A percentile compares a stretch with the other conserved stretches of the same genome.
Conservation (phyloP, 2,329 filamentous ascomycete species). For the Grosmannia clavigera region DNA sequence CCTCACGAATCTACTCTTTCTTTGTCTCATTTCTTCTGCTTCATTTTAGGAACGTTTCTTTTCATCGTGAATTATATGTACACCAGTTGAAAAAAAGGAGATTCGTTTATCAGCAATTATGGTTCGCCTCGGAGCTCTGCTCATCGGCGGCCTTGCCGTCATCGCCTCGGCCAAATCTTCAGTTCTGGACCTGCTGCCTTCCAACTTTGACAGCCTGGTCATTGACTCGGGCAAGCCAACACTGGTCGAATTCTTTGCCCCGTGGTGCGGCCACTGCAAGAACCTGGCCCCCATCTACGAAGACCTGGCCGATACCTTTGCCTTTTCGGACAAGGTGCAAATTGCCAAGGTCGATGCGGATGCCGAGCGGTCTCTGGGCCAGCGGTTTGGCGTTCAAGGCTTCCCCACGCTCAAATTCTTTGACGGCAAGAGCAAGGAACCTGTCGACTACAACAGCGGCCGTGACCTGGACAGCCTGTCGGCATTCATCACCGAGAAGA, state of each 20-base stretch:
- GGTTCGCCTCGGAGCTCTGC: slow-evolving; percentile 48
- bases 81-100: background rate
- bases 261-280: slow-evolving; percentile 99
- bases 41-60: background rate
- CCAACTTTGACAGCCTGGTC: slow-evolving; percentile 85
- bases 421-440: slow-evolving; percentile 81
- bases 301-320: slow-evolving; percentile 67
- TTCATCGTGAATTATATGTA: background rate
- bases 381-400: slow-evolving; percentile 78
- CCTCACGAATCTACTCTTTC: background rate
- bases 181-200: slow-evolving; percentile 78
- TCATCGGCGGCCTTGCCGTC: slow-evolving; percentile 42
- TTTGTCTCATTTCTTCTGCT: background rate
- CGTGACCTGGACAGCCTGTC: slow-evolving; percentile 78
- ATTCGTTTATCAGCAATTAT: slow-evolving; percentile 21
- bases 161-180: slow-evolving; percentile 57
- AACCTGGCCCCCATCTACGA: slow-evolving; percentile 90
- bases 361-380: slow-evolving; percentile 70
- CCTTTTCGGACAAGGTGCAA: slow-evolving; percentile 60
- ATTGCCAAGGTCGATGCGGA: slow-evolving; percentile 97
- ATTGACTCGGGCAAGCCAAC: slow-evolving; percentile 88
- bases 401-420: slow-evolving; percentile 98
- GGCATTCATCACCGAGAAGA: slow-evolving; percentile 76
- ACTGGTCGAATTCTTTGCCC: slow-evolving; percentile 94
- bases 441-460: slow-evolving; percentile 73